phyloP scores from a whole-genome alignment of 148 eudicot genomes.

The Polygonum maritimum region DNA sequence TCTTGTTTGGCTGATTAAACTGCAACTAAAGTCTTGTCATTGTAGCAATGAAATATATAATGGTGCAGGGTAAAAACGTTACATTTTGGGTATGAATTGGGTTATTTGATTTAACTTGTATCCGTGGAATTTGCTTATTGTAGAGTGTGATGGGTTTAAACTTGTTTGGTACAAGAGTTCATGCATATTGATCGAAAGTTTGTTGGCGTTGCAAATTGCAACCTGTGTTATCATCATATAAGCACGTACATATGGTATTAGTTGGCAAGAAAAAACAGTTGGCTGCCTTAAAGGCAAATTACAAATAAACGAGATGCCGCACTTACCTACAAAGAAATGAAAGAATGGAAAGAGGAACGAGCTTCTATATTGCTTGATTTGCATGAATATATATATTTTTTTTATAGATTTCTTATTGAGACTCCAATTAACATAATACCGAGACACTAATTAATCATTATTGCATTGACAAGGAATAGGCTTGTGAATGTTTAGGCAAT shows the following conservation, averaged over 20 bases:
- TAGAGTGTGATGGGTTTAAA: background rate
- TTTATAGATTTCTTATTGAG: too few relatives aligned
- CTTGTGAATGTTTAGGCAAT: too few relatives aligned
- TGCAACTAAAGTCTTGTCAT: background rate
- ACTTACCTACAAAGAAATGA: background rate
- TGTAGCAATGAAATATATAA: background rate
- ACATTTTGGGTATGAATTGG: background rate
- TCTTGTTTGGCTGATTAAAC: background rate
- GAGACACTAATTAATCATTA: too few relatives aligned
- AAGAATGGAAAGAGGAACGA: background rate
- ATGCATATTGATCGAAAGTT: background rate
- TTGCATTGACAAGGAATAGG: too few relatives aligned
- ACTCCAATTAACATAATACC: too few relatives aligned
- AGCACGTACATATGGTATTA: background rate
- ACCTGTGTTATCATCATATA: background rate
- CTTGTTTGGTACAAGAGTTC: background rate
- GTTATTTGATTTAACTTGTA: too few relatives aligned
- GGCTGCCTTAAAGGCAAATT: background rate
- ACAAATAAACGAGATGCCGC: background rate
- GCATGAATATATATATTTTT: too few relatives aligned
- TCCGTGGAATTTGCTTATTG: background rate
- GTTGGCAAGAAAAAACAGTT: background rate
- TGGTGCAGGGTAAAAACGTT: background rate
- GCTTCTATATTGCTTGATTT: background rate
- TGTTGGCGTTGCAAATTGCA: background rate